These are phyloP conservation scores for Pseudoturritis turrita DNA, from an alignment of 345 rosid genomes.

Conservation along the genomic window DNA sequence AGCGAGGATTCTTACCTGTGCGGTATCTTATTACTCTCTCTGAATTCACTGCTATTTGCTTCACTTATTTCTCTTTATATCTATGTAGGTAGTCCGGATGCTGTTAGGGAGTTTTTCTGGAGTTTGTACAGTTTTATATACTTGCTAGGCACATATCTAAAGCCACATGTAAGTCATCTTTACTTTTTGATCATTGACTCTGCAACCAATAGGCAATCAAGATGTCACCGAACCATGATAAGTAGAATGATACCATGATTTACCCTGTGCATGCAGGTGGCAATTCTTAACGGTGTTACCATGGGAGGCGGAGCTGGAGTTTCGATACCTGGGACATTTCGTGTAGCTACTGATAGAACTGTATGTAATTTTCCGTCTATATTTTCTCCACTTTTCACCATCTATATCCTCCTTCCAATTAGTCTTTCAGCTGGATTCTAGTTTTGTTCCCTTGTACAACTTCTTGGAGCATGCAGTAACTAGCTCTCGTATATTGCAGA, in stretches of 20 bases:
- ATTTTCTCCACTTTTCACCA: background rate
- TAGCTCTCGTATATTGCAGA: constrained; percentile 40
- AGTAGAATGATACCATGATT: constrained; percentile 12
- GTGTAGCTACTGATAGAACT: constrained; percentile 77
- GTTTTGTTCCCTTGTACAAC: background rate
- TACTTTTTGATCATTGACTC: background rate
- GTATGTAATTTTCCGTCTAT: constrained; percentile 35
- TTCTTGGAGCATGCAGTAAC: constrained; percentile 11
- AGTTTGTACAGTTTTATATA: constrained; percentile 38
- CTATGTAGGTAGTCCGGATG: constrained; percentile 39
- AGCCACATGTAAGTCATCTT: constrained; percentile 43
- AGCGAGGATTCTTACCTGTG: background rate
- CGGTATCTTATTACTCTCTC: background rate
- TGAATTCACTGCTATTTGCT: background rate
- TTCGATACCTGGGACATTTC: constrained; percentile 85
- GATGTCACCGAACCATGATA: background rate
- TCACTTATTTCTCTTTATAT: background rate
- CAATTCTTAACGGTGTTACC: constrained; percentile 78
- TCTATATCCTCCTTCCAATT: background rate
- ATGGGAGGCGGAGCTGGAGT: constrained; percentile 98
- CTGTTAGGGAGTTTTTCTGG: constrained; percentile 39
- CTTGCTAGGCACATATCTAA: constrained; percentile 38
- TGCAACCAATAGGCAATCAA: background rate
- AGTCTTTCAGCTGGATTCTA: constrained; percentile 4
- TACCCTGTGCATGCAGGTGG: constrained; percentile 49